Conservation (phyloP, 1,139 yeast species). For the Taiozyma onychis region DNA sequence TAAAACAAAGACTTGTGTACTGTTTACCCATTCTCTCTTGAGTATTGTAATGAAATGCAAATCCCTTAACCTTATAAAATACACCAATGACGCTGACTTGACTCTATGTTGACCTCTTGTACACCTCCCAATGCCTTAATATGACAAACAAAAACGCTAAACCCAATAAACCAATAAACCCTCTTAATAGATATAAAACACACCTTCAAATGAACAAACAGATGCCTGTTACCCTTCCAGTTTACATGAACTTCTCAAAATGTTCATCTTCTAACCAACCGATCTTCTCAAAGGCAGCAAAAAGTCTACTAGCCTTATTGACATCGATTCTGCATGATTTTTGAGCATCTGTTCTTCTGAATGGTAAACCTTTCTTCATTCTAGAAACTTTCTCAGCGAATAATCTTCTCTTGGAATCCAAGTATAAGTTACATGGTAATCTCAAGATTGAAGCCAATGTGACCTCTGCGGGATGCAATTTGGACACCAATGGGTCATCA, state of each 20-base stretch:
- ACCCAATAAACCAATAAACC: not conserved
- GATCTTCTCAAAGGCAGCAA: conserved; percentile 89
- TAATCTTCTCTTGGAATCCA: conserved; percentile 87
- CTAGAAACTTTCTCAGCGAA: conserved; percentile 86
- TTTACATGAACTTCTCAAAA: conserved; percentile 35
- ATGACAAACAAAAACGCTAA: not conserved
- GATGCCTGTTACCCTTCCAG: not conserved
- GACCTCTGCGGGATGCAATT: conserved; percentile 90
- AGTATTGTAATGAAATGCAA: not conserved
- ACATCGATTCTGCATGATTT: conserved; percentile 97
- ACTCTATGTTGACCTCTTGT: not conserved
- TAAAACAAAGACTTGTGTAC: not conserved
- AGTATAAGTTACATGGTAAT: conserved; percentile 78
- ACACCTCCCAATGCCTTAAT: not conserved
- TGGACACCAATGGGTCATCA: conserved; percentile 61
- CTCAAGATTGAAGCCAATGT: conserved; percentile 82
- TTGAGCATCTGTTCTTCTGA: conserved; percentile 96
- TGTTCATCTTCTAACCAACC: conserved; percentile 89
- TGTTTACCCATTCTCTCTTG: not conserved
- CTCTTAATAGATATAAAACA: too few relatives aligned
- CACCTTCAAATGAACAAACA: too few relatives aligned
- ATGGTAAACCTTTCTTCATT: conserved; percentile 67
- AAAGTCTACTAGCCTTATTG: conserved; percentile 88
- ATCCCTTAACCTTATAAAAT: not conserved
- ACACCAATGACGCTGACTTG: not conserved